These are phyloP conservation scores for Acacia pycnantha DNA, from an alignment of 331 rosid genomes.

Conservation along the genomic window DNA sequence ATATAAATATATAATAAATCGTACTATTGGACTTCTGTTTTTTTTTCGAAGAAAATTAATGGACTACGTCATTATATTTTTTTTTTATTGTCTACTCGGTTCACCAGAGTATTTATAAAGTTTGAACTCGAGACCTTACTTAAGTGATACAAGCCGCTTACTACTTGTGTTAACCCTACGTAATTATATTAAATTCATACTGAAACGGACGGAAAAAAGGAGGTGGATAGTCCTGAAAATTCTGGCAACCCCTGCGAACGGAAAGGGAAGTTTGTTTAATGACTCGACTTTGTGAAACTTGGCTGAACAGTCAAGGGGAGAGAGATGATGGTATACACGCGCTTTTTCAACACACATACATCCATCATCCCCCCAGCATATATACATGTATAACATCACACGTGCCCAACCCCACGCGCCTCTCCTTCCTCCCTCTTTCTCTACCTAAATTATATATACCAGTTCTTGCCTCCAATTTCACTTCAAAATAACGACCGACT, in stretches of 20 bases:
- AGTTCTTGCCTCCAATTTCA: background rate
- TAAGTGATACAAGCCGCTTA: too few relatives aligned
- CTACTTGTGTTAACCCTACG: too few relatives aligned
- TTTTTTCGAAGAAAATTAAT: too few relatives aligned
- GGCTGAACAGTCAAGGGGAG: too few relatives aligned
- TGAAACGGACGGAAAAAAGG: background rate
- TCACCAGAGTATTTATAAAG: too few relatives aligned
- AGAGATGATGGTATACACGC: too few relatives aligned
- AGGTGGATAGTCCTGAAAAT: background rate
- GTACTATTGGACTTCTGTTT: background rate
- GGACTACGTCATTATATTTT: background rate
- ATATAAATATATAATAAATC: too few relatives aligned
- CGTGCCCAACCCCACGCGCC: background rate
- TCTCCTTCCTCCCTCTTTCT: conserved; percentile 1
- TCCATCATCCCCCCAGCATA: background rate
- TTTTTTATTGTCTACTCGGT: too few relatives aligned
- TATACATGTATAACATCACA: conserved; percentile 28
- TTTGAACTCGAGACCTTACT: too few relatives aligned
- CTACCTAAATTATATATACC: conserved; percentile 17
- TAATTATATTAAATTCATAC: too few relatives aligned
- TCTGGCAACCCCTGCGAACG: background rate
- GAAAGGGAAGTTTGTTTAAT: background rate
- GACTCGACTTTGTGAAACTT: too few relatives aligned
- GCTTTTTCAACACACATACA: background rate
- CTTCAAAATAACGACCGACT: conserved; percentile 22